Percentiles rank a stretch among this genome's conserved stretches.
phyloP scores from a whole-genome alignment of 2,329 filamentous ascomycete genomes.

The Aspergillus pseudoviridinutans region DNA sequence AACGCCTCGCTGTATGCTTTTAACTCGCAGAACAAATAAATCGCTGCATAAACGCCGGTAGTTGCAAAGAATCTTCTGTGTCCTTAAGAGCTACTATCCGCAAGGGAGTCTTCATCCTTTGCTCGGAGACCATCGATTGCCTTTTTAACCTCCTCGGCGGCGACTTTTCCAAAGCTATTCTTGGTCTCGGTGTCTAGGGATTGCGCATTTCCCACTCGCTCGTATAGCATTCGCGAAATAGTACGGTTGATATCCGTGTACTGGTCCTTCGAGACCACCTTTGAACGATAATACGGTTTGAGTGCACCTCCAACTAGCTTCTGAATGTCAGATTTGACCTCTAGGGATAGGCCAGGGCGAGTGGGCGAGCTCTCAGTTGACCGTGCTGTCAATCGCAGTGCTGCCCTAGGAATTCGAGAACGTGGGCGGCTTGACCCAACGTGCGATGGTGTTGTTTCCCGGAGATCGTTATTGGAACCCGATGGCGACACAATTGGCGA shows the following conservation, averaged over 20 bases:
- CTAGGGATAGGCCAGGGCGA: conserved; percentile 64
- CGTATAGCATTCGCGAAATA: conserved; percentile 85
- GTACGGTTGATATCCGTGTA: conserved; percentile 90
- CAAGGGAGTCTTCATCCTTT: conserved; percentile 12
- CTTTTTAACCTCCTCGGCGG: conserved; percentile 71
- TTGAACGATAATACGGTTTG: conserved; percentile 75
- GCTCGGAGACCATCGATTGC: conserved; percentile 53
- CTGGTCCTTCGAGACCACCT: conserved; percentile 78
- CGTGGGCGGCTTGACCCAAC: conserved; percentile 15
- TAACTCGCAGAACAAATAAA: conserved; percentile 5
- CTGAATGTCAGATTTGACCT: conserved; percentile 84
- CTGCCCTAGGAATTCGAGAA: conserved; percentile 23
- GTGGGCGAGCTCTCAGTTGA: conserved; percentile 66
- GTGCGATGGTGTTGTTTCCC: conserved; percentile 6
- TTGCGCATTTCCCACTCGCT: conserved; percentile 52
- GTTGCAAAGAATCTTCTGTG: conserved; percentile 11
- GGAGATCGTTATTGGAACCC: conserved; percentile 41
- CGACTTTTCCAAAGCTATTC: conserved; percentile 70
- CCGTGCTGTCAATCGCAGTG: conserved; percentile 25
- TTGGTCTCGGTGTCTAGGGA: conserved; percentile 63
- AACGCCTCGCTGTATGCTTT: conserved; percentile 18
- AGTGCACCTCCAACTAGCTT: conserved; percentile 80
- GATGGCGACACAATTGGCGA: conserved; percentile 71
- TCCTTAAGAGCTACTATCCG: conserved; percentile 14
- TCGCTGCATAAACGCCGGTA: conserved; percentile 17